Base-by-base conservation (phyloP, 148 eudicot genomes). In the Chenopodium berlandieri region DNA sequence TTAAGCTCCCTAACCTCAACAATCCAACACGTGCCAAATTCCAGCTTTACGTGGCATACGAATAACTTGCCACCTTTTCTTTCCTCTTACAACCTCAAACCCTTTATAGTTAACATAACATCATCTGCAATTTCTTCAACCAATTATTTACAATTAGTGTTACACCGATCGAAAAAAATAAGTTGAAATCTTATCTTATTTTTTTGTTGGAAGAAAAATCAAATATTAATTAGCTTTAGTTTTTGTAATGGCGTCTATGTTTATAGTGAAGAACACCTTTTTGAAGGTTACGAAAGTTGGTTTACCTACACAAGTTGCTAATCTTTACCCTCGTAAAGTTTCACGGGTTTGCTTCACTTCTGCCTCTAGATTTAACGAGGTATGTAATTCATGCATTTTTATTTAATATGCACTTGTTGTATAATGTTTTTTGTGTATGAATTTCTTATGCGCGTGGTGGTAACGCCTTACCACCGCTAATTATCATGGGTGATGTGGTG, bases 311-410 rank as follows among this genome's bases (percentile, higher is more conserved):
- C 88, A 71, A 23, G 11, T 87, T 25, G n/a, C 84, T 31, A 50
- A 89, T 40, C 74, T 82, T 44, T 46, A 60, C 34, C 75, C 89
- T 60, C 84, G 75, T n/a, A 89, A 83, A 83, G 88, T 85, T 32
- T 90, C 97, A 17, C 72, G 94, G 78, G 89, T 90, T 81, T 84
- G 85, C 85, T 86, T 94, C 75, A 63, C 94, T 75, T 90, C 91
- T 14, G 86, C 92, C 58, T 81, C 93, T 75, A 89, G 76, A 50
- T 23, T 66, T 64, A 54, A 86, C 27, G 75, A 86, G 92, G 92
- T 89, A 79, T 0, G 0, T 40, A 0, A 40, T 40, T 6, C 44
- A 1, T 19, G 44, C 2, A 2, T 70, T 4, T 71, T 9, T 16
- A 7, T 32, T 10, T 37, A 50, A 14, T 10, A 2, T 50, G 54